Evolutionary conservation across 73 alveolate species (phyloP).

Genomic region (Paramecium octaurelia): DNA sequence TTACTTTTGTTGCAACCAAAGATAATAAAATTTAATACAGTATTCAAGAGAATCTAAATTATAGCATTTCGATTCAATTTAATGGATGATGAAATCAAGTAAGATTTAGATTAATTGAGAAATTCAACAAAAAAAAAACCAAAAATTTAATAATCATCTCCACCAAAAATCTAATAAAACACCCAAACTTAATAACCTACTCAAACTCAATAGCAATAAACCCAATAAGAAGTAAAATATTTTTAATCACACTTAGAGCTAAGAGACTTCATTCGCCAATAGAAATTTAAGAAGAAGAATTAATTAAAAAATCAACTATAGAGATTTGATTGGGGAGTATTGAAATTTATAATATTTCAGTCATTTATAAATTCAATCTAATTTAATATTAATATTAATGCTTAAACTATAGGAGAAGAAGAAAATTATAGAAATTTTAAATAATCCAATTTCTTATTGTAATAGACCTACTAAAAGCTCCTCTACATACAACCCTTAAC

Average conservation of each 20-base stretch:
- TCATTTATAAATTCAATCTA: not conserved
- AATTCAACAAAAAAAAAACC: not conserved
- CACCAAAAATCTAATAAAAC: not conserved
- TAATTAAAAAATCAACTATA: not conserved
- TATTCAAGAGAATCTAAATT: not conserved
- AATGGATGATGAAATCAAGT: constrained; percentile 2
- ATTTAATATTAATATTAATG: not conserved
- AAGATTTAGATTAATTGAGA: not conserved
- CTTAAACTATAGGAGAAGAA: not conserved
- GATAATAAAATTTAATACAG: constrained; percentile 41
- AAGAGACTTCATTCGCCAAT: not conserved
- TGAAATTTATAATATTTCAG: not conserved
- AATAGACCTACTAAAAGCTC: not conserved
- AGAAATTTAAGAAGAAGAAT: constrained; percentile 20
- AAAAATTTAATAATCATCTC: not conserved
- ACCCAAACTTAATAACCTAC: not conserved
- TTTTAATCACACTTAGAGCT: not conserved
- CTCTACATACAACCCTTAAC: not conserved
- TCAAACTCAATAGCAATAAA: not conserved
- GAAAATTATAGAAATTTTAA: not conserved
- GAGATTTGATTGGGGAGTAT: constrained; percentile 32
- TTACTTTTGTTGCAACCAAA: constrained; percentile 19
- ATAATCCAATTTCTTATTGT: not conserved
- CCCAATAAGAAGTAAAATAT: not conserved
- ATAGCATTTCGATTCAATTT: constrained; percentile 23